A percentile compares a stretch with the other conserved stretches of the same genome.
phyloP scores from a whole-genome alignment of 176 grass and related monocot genomes.

The Aegilops tauschii region DNA sequence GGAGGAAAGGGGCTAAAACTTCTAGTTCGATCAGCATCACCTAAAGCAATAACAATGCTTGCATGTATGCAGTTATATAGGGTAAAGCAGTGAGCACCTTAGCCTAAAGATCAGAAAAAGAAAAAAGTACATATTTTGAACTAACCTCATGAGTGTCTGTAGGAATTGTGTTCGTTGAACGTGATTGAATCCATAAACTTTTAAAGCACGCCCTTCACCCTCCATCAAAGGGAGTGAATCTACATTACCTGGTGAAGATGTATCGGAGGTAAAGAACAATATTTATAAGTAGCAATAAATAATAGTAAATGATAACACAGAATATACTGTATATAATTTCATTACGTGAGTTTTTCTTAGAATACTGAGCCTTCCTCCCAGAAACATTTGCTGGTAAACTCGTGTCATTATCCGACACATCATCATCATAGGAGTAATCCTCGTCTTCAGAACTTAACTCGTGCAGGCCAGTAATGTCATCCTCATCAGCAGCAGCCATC shows the following conservation, averaged over 20 bases:
- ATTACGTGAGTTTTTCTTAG: slow-evolving; percentile 88
- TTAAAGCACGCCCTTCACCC: slow-evolving; percentile 77
- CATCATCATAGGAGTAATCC: slow-evolving; percentile 87
- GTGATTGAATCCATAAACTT: slow-evolving; percentile 90
- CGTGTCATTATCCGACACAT: slow-evolving; percentile 77
- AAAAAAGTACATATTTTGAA: slow-evolving; percentile 12
- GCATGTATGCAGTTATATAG: neutral
- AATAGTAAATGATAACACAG: neutral
- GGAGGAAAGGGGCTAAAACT: neutral
- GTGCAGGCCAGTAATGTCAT: slow-evolving; percentile 66
- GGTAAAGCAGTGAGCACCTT: slow-evolving; percentile 1
- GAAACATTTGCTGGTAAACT: slow-evolving; percentile 51
- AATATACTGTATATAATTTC: slow-evolving; percentile 30
- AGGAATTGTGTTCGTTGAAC: slow-evolving; percentile 71
- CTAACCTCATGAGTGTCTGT: slow-evolving; percentile 87
- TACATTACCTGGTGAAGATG: slow-evolving; percentile 47
- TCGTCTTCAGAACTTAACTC: slow-evolving; percentile 92
- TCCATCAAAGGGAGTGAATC: slow-evolving; percentile 92
- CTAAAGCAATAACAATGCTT: neutral
- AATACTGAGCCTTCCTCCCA: slow-evolving; percentile 60
- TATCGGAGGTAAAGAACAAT: slow-evolving; percentile 29
- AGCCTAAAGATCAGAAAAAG: neutral
- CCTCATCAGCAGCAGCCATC: slow-evolving; percentile 90
- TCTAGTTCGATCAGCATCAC: neutral
- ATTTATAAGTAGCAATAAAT: neutral